These are phyloP conservation scores for Tolypocladium amazonense DNA, from an alignment of 2,329 filamentous ascomycete genomes.

Conservation along the genomic window DNA sequence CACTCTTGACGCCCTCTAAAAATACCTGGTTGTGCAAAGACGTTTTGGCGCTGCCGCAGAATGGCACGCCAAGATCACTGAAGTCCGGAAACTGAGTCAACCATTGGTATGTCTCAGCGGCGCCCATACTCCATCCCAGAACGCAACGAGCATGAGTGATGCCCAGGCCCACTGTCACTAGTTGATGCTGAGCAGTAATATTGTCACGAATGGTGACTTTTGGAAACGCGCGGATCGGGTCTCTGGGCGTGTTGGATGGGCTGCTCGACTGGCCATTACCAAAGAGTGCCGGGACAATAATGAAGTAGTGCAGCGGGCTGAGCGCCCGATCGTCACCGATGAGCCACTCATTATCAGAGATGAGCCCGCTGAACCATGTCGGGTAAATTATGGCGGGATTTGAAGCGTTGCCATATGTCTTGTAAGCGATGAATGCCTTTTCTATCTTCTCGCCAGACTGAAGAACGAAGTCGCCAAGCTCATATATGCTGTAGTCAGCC, in stretches of 20 bases:
- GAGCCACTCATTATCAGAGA: constrained; percentile 67
- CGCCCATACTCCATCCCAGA: constrained; percentile 47
- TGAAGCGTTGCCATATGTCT: constrained; percentile 55
- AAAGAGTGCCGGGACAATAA: constrained; percentile 40
- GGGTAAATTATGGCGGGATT: constrained; percentile 64
- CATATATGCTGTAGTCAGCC: neutral
- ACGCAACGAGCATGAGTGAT: constrained; percentile 33
- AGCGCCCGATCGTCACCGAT: constrained; percentile 55
- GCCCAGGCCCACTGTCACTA: constrained; percentile 29
- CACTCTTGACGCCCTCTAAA: constrained; percentile 40
- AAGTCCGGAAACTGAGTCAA: constrained; percentile 37
- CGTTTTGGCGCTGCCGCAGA: constrained; percentile 40
- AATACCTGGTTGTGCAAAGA: constrained; percentile 43
- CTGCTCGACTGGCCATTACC: constrained; percentile 43
- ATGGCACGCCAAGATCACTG: constrained; percentile 31
- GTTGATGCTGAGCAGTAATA: constrained; percentile 35
- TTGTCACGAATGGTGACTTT: constrained; percentile 37
- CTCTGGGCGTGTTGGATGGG: constrained; percentile 32
- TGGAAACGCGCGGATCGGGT: constrained; percentile 25
- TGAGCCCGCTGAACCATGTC: constrained; percentile 55
- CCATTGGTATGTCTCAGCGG: constrained; percentile 43
- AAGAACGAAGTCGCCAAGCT: neutral
- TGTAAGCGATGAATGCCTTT: constrained; percentile 63
- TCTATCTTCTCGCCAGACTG: constrained; percentile 47
- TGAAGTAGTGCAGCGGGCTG: constrained; percentile 40